Evolutionary conservation across 139 green algal genomes (phyloP).

Genomic region (Chlorella sorokiniana): DNA sequence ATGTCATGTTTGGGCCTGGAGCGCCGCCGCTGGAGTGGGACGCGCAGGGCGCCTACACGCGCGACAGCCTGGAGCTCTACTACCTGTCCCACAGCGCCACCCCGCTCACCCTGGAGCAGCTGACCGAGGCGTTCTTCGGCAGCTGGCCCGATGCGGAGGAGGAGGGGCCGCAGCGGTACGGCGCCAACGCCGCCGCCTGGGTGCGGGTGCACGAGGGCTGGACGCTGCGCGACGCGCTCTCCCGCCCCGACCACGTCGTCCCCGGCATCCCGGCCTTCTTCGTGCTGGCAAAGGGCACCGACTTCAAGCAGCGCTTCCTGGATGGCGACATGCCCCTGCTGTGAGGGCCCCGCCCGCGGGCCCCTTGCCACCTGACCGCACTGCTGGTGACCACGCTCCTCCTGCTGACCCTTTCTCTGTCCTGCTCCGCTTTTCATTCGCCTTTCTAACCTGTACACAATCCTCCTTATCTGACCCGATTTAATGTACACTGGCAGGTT

Average conservation of each 20-base stretch:
- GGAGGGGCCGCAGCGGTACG: conserved; percentile 68
- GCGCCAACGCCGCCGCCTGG: conserved; percentile 50
- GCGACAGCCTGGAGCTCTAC: conserved; percentile 81
- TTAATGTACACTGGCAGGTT: neutral
- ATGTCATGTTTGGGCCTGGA: conserved; percentile 73
- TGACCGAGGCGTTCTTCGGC: conserved; percentile 70
- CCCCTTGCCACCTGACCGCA: too few species aligned
- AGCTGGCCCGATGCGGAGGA: conserved; percentile 66
- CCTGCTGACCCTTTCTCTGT: neutral
- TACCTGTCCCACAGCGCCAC: conserved; percentile 75
- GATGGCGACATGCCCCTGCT: conserved; percentile 50
- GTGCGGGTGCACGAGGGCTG: conserved; percentile 41
- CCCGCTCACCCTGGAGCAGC: conserved; percentile 39
- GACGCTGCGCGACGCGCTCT: conserved; percentile 61
- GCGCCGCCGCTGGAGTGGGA: conserved; percentile 87
- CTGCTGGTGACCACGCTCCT: neutral
- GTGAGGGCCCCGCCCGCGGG: too few species aligned
- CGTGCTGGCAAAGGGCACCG: conserved; percentile 69
- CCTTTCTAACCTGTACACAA: too few species aligned
- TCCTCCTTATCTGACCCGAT: neutral
- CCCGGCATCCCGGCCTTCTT: conserved; percentile 85
- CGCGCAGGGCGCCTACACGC: conserved; percentile 64
- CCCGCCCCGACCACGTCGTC: conserved; percentile 63
- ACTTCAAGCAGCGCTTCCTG: conserved; percentile 73
- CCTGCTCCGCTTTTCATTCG: too few species aligned